Conservation (phyloP, 106 monocot genomes). For the Agapanthus africanus region DNA sequence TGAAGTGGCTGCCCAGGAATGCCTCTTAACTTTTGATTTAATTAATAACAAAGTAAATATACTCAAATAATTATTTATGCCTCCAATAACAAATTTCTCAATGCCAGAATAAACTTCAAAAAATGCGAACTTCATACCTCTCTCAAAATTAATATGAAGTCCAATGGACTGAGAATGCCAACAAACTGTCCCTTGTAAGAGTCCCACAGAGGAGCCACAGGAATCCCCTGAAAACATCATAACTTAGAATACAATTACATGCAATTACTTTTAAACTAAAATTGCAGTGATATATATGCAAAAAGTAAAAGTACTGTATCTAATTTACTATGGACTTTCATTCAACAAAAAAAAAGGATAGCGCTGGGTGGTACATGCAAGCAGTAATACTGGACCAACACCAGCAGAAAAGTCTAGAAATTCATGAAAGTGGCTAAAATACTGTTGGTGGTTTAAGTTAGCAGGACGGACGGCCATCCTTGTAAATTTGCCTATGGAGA, state of each 20-base stretch:
- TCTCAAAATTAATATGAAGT: conserved; percentile 90
- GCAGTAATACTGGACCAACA: background rate
- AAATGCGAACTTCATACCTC: conserved; percentile 43
- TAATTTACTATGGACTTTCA: background rate
- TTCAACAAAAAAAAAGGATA: background rate
- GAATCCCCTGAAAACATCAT: conserved; percentile 57
- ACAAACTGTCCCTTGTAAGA: conserved; percentile 65
- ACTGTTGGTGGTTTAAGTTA: background rate
- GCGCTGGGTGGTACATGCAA: background rate
- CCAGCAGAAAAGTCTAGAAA: background rate
- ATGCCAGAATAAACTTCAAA: conserved; percentile 8
- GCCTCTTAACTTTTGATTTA: too few relatives aligned
- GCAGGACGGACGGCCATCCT: background rate
- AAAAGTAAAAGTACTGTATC: background rate
- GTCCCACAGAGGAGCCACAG: conserved; percentile 93
- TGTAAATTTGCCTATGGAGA: background rate
- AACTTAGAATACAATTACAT: background rate
- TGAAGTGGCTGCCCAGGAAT: too few relatives aligned
- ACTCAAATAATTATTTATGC: too few relatives aligned
- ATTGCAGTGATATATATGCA: background rate
- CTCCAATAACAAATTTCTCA: background rate
- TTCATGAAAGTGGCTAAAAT: background rate
- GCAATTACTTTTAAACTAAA: background rate
- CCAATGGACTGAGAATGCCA: conserved; percentile 76
- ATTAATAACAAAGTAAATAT: too few relatives aligned